phyloP scores from a whole-genome alignment of 2,329 filamentous ascomycete species.

The Cryoendolithus antarcticus region DNA sequence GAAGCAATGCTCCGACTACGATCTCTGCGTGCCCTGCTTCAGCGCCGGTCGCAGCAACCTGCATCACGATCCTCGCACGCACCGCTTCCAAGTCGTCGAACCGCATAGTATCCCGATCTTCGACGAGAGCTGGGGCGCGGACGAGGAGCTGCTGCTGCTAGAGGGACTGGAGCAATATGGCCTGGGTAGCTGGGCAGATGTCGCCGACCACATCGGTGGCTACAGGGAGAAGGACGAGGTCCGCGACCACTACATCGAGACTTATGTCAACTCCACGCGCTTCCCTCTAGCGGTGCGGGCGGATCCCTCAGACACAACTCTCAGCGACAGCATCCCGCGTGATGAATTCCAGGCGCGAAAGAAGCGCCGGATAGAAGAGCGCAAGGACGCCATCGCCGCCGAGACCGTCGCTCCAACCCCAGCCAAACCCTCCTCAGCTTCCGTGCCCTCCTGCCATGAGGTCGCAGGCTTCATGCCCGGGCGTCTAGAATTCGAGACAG shows the following conservation, averaged over 20 bases:
- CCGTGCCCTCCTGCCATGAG: constrained; percentile 91
- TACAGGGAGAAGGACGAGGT: constrained; percentile 93
- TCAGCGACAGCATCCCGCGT: constrained; percentile 69
- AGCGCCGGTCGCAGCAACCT: constrained; percentile 67
- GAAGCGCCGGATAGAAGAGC: constrained; percentile 84
- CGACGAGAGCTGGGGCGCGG: constrained; percentile 86
- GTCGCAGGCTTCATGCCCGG: constrained; percentile 99
- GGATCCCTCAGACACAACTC: constrained; percentile 64
- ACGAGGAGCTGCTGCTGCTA: constrained; percentile 85
- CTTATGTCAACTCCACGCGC: constrained; percentile 70
- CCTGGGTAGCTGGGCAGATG: constrained; percentile 92
- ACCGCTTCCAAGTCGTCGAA: constrained; percentile 88
- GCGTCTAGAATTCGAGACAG: constrained; percentile 90
- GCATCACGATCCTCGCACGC: constrained; percentile 73
- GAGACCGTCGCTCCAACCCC: constrained; percentile 62
- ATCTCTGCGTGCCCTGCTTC: constrained; percentile 94
- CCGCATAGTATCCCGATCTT: constrained; percentile 98
- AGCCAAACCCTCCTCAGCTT: constrained; percentile 78
- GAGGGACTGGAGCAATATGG: constrained; percentile 96
- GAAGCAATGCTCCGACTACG: constrained; percentile 76
- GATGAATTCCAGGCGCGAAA: constrained; percentile 90
- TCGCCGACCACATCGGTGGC: constrained; percentile 94
- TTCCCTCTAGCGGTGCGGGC: constrained; percentile 84
- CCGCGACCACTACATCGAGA: constrained; percentile 80
- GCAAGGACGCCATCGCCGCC: constrained; percentile 76